Conservation (phyloP, 1,284 basidiomycete species). For the Sporisorium iseilematis-ciliati region DNA sequence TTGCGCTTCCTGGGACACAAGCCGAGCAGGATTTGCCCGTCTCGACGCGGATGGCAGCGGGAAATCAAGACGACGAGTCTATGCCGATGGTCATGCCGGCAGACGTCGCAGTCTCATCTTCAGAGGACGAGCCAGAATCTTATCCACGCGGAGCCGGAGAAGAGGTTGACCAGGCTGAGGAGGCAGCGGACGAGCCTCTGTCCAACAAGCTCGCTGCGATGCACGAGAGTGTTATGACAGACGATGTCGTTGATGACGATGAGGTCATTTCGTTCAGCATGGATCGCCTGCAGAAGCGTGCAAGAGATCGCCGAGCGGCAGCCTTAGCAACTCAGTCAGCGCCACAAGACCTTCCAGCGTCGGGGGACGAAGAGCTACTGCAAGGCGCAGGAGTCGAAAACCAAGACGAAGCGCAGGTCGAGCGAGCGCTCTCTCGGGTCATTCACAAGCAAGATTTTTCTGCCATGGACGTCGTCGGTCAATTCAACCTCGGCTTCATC, state of each 20-base stretch:
- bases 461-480: conserved; percentile 86
- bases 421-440: conserved; percentile 82
- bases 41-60: conserved; percentile 11
- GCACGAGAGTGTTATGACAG: background rate
- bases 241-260: background rate
- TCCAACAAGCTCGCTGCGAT: conserved; percentile 15
- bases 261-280: conserved; percentile 14
- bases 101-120: background rate
- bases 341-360: conserved; percentile 5
- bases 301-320: conserved; percentile 20
- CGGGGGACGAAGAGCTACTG: conserved; percentile 45
- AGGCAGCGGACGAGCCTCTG: conserved; percentile 9
- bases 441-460: conserved; percentile 90
- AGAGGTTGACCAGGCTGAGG: background rate
- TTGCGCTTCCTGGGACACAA: conserved; percentile 24
- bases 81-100: conserved; percentile 9
- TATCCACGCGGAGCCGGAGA: background rate
- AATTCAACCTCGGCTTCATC: conserved; percentile 98
- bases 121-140: conserved; percentile 4
- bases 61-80: conserved; percentile 20
- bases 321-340: background rate
- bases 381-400: conserved; percentile 76
- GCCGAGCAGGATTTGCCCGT: conserved; percentile 13
- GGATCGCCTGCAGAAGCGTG: conserved; percentile 2
- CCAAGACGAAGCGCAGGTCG: conserved; percentile 76